Evolutionary conservation across 2,329 filamentous ascomycete genomes (phyloP).

Genomic region (Diaporthe caulivora): DNA sequence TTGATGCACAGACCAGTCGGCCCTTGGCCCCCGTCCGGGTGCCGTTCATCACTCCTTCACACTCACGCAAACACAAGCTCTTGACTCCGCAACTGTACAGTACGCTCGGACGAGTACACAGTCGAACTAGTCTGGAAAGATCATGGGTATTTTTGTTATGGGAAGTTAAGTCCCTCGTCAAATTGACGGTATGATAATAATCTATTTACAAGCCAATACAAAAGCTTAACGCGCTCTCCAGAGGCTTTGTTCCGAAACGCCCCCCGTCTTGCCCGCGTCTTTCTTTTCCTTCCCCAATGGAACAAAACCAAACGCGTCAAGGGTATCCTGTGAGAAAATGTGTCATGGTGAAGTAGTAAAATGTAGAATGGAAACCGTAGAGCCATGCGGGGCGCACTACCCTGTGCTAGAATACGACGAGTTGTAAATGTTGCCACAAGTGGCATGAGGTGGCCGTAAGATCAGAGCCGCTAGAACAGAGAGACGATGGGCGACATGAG

Average conservation of each 20-base stretch:
- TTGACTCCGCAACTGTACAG: neutral
- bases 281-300: slow-evolving; percentile 27
- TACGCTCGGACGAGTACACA: neutral
- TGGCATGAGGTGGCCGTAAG: neutral
- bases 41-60: neutral
- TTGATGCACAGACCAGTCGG: neutral
- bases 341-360: slow-evolving; percentile 28
- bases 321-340: slow-evolving; percentile 38
- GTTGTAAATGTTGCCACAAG: neutral
- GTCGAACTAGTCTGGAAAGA: neutral
- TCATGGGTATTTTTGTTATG: slow-evolving; percentile 29
- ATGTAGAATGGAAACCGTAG: slow-evolving; percentile 4
- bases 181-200: slow-evolving; percentile 13
- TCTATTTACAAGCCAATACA: slow-evolving; percentile 34
- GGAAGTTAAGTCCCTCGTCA: slow-evolving; percentile 18
- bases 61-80: too few species aligned
- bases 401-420: neutral
- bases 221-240: slow-evolving; percentile 33
- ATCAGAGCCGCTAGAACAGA: slow-evolving; percentile 8
- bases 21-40: too few species aligned
- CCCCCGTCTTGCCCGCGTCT: slow-evolving; percentile 15
- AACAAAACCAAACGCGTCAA: slow-evolving; percentile 40
- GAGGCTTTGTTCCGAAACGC: slow-evolving; percentile 34
- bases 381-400: slow-evolving; percentile 7
- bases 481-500: neutral